A percentile compares a stretch with the other conserved stretches of the same genome.
phyloP scores from a whole-genome alignment of 108 stramenopile species.

The Mayamaea pseudoterrestris region DNA sequence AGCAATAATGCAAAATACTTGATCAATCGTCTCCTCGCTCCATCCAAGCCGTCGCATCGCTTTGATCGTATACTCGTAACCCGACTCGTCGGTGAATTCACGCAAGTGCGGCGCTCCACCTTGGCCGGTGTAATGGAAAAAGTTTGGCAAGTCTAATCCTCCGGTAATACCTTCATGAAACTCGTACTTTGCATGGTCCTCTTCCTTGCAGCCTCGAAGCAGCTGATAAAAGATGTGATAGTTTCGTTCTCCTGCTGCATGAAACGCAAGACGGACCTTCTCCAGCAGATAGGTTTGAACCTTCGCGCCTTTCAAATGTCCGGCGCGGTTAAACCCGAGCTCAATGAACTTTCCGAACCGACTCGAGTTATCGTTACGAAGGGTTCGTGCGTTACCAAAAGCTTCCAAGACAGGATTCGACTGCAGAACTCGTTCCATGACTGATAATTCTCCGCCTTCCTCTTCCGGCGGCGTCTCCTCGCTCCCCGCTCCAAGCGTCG shows the following conservation, averaged over 20 bases:
- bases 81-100: slow-evolving; percentile 82
- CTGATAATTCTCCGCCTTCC: slow-evolving; percentile 34
- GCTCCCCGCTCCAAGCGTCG: slow-evolving; percentile 59
- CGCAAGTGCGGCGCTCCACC: slow-evolving; percentile 78
- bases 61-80: slow-evolving; percentile 73
- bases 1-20: slow-evolving; percentile 66
- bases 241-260: slow-evolving; percentile 83
- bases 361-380: slow-evolving; percentile 98
- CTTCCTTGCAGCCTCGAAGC: slow-evolving; percentile 70
- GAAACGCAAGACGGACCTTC: slow-evolving; percentile 89
- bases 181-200: slow-evolving; percentile 67
- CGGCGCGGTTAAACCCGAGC: slow-evolving; percentile 85
- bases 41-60: slow-evolving; percentile 82
- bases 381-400: slow-evolving; percentile 99
- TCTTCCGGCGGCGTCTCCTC: slow-evolving; percentile 14
- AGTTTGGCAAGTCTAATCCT: slow-evolving; percentile 63
- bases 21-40: slow-evolving; percentile 51
- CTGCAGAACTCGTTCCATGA: slow-evolving; percentile 93
- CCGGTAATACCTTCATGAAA: slow-evolving; percentile 69
- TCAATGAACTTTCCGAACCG: slow-evolving; percentile 99
- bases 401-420: slow-evolving; percentile 98
- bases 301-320: slow-evolving; percentile 82
- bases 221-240: slow-evolving; percentile 95
- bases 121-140: slow-evolving; percentile 77
- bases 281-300: slow-evolving; percentile 96